phyloP scores from a whole-genome alignment of 805 yeast genomes.

The Wickerhamiella allomyrinae region DNA sequence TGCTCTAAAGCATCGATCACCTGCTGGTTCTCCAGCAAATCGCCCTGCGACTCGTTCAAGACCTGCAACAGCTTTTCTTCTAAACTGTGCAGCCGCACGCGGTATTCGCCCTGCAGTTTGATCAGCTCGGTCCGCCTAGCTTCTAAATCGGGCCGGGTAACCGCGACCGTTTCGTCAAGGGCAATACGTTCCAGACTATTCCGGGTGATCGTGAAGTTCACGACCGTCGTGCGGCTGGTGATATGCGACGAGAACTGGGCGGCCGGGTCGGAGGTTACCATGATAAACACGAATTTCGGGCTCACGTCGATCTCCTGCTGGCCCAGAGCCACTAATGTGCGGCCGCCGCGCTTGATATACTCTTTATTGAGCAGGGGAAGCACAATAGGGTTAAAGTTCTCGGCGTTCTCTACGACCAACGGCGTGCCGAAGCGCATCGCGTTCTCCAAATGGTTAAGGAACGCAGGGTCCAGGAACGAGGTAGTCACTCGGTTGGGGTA shows the following conservation, averaged over 20 bases:
- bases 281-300: slow-evolving; percentile 41
- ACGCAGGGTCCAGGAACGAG: slow-evolving; percentile 54
- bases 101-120: slow-evolving; percentile 45
- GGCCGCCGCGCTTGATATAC: slow-evolving; percentile 50
- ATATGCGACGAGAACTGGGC: slow-evolving; percentile 35
- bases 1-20: slow-evolving; percentile 46
- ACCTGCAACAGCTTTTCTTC: slow-evolving; percentile 47
- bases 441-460: slow-evolving; percentile 56
- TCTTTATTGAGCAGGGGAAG: slow-evolving; percentile 50
- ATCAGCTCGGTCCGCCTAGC: slow-evolving; percentile 38
- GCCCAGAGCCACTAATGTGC: slow-evolving; percentile 48
- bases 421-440: slow-evolving; percentile 73
- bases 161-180: slow-evolving; percentile 39
- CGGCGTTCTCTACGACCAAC: slow-evolving; percentile 65
- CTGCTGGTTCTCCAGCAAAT: slow-evolving; percentile 52
- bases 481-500: slow-evolving; percentile 34
- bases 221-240: slow-evolving; percentile 43
- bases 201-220: slow-evolving; percentile 63
- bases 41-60: slow-evolving; percentile 43
- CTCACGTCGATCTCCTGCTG: slow-evolving; percentile 52
- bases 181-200: slow-evolving; percentile 51
- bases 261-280: slow-evolving; percentile 48
- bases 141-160: slow-evolving; percentile 55
- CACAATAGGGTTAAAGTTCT: slow-evolving; percentile 61
- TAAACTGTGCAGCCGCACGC: slow-evolving; percentile 35